Evolutionary conservation across 176 grass and related monocot species (phyloP), one percentile per base, ranked within the genome.

Genomic region (Aechmea fasciata): DNA sequence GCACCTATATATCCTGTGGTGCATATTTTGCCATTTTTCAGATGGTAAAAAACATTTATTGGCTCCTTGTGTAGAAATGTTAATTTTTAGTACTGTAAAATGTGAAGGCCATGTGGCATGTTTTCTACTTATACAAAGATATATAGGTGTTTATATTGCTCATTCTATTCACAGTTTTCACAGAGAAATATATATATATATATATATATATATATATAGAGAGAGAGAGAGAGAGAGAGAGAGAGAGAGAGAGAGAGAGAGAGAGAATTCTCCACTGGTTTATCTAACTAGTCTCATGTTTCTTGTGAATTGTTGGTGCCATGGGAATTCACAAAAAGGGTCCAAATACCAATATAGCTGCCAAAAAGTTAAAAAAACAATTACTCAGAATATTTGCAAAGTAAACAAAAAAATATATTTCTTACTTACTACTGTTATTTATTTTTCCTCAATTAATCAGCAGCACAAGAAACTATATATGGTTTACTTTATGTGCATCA

Each of bases 161-260:
- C 57, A 84, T 88, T 81, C 81, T 70, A n/a, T 64, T 88, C 81
- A 88, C 81, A 81, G 81, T 81, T 81, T 80, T 77, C 68, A 73
- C 75, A 77, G 80, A 87, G 24, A 66, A 67, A 13, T 23, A 0
- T 23, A n/a, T n/a, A n/a, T n/a, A n/a, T n/a, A n/a, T n/a, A n/a
- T n/a, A n/a, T n/a, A n/a, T n/a, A n/a, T n/a, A n/a, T n/a, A n/a
- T n/a, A n/a, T n/a, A n/a, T n/a, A n/a, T n/a, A 26, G 55, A 20
- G 55, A 59, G 55, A 59, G 55, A 59, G 55, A 61, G 55, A 22
- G 55, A 59, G 70, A 67, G 23, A 26, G 55, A 20, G 55, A 59
- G 55, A 59, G 54, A 59, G 59, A 71, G 74, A 64, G 70, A 67
- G 23, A 26, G 55, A 22, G 55, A 61, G 55, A 59, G 55, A 59